Base-by-base conservation (phyloP, 768 basidiomycete species). In the Pisolithus albus region DNA sequence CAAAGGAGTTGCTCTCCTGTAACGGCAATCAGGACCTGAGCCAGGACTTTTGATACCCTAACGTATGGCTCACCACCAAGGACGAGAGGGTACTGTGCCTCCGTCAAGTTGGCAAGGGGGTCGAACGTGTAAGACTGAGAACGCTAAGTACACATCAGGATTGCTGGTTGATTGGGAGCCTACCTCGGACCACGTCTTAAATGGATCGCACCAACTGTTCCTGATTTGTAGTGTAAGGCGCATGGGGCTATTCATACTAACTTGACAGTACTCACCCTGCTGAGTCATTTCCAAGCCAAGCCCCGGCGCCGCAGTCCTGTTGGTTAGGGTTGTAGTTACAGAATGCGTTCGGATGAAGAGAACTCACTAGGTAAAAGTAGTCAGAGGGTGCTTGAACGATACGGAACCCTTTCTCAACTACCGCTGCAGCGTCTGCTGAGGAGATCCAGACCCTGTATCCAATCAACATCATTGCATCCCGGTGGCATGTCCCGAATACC, bases 131-230 rank as follows among this genome's bases (percentile, higher is more conserved):
- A 76, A 3, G 75, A 56, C 75, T 76, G 40, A 10, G 34, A 13
- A 16, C 58, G 1, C 63, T 61, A 53, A 67, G 56, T 49, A 61
- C 63, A 19, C n/a, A 57, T 5, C n/a, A 38, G 28, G 34, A 7
- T n/a, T 30, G 26, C 30, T 38, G 46, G 43, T 11, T 32, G 26
- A 59, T n/a, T 30, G 16, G 18, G 7, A 21, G 8, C 71, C 59
- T 47, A 76, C 74, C 59, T 70, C 56, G 48, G 74, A 70, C 78
- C 79, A 81, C 11, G 73, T 67, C 62, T 78, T 79, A 71, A 75
- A 78, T 4, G 75, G 75, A 52, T 74, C 72, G 56, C 73, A 76
- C 76, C 78, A 79, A 46, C 69, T 70, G 46, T 70, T 74, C 26
- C 70, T 71, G 47, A 53, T 21, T 45, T 5, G 30, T 19, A 30